Evolutionary conservation across 352 stramenopile species (phyloP), one percentile per base, ranked within the genome.

Genomic region (Saprolegnia parasitica): DNA sequence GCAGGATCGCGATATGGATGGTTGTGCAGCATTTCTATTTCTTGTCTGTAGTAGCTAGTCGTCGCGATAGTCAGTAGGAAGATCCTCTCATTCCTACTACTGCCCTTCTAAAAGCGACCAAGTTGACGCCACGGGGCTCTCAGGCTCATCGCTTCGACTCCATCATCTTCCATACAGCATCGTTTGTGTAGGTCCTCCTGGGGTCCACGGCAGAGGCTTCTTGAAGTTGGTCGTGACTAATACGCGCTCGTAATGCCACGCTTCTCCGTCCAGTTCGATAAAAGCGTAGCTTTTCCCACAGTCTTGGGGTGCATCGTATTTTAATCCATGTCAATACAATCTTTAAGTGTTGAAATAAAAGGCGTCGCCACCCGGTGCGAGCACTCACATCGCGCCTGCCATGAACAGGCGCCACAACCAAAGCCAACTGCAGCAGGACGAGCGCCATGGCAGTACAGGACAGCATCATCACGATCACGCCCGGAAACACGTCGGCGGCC

Each of bases 381-480:
- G n/a, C 24, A 55, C 47, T 6, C 24, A 55, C 2, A 55, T 29
- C n/a, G n/a, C 5, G 24, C 47, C 24, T 55, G 47, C 24, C n/a
- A 55, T 55, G 24, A 55, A 55, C n/a, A 55, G 52, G 35, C 16
- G 35, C 16, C 52, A 60, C 35, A 60, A 60, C 35, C 29, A 35
- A 35, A 35, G 24, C 24, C 13, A 60, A 60, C 52, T 60, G 52
- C 11, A 60, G 11, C 4, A 60, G 2, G 29, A 35, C 29, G 29
- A 35, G 29, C 29, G 52, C 24, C 24, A 60, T 60, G 52, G 52
- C 52, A 60, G 52, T 60, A 60, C 52, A 60, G 35, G 62, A 39
- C 39, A 68, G 62, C 62, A 68, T 68, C 62, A 68, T 68, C 42
- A 68, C 62, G 24, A 68, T 68, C 62, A 68, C 62, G 40, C 62